A percentile compares a stretch with the other conserved stretches of the same genome.
phyloP scores from a whole-genome alignment of 768 basidiomycete species.

The Serendipita sp. region DNA sequence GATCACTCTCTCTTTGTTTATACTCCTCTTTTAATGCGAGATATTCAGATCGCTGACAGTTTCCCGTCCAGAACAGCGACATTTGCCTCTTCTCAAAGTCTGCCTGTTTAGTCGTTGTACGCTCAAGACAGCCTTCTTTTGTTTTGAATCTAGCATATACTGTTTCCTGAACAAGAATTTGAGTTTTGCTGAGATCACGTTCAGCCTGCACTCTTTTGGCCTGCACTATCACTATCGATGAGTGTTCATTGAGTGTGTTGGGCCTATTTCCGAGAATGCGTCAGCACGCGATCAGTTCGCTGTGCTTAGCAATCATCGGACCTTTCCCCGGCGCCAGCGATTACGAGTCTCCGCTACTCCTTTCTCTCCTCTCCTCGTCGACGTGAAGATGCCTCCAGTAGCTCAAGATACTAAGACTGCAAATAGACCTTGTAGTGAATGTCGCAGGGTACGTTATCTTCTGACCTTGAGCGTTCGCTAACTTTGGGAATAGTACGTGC shows the following conservation, averaged over 20 bases:
- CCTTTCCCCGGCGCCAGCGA: not conserved
- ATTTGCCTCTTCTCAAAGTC: too few species aligned
- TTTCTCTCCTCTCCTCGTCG: not conserved
- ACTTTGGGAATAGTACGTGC: too few species aligned
- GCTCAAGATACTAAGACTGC: not conserved
- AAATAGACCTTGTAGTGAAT: slow-evolving; percentile 1
- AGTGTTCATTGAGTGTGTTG: too few species aligned
- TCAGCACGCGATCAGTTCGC: too few species aligned
- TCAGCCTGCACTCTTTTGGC: too few species aligned
- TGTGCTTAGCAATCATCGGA: not conserved
- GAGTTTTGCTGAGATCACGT: not conserved
- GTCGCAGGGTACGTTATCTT: not conserved
- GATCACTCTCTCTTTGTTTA: not conserved
- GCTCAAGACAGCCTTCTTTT: too few species aligned
- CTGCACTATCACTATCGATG: too few species aligned
- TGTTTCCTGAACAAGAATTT: not conserved
- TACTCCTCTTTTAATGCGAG: not conserved
- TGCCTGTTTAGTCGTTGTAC: too few species aligned
- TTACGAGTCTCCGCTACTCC: not conserved
- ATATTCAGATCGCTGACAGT: not conserved
- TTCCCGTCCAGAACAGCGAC: not conserved
- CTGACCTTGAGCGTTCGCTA: not conserved
- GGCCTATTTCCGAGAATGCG: too few species aligned
- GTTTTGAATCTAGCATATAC: not conserved
- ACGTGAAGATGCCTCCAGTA: not conserved